Base-by-base conservation (phyloP, 2,329 filamentous ascomycete species). In the Chaetomiaceae sp. region DNA sequence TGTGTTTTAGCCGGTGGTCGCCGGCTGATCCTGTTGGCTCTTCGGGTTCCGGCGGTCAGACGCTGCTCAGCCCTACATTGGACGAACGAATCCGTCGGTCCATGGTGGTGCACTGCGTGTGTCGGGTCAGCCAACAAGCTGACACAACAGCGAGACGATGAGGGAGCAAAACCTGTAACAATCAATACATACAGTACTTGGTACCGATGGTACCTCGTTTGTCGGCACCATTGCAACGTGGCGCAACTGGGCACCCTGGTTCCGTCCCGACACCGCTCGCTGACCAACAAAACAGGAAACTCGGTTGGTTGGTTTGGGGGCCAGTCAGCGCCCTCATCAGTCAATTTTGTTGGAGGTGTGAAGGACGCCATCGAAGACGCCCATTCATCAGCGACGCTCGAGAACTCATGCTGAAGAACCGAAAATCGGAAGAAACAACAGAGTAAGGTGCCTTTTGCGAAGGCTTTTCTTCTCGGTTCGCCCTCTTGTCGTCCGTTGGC, bases 221-320 rank as follows among this genome's bases (percentile, higher is more conserved):
- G 8, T 6, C 12, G 3, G 6, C 19, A 44, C 56, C 59, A 51
- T 47, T 58, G 57, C 54, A 61, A 63, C 59, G 54, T 63, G 58
- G 58, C 51, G 42, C 51, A 40, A 54, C 56, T 46, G 42, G 46
- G 46, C 12, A 14, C 47, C 54, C 52, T 49, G 37, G 45, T 14
- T 31, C 39, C 40, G 39, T 17, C 20, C 36, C 34, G 23, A 15
- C 38, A n/a, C 31, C 37, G 25, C 15, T 27, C 19, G 47, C 47
- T 29, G 42, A 42, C 37, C 33, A n/a, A n/a, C n/a, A n/a, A n/a
- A n/a, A 27, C 47, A 37, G 49, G 48, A 51, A 40, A 7, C 19
- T 38, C 33, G 29, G 47, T 20, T 39, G 43, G 43, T 33, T 38
- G 38, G 38, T 17, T 31, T 11, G 20, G 37, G 29, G n/a, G 14